Conservation (phyloP, 306 rosid genomes). For the peach (Prunus persica) region Prunus_persica_NCBIv2 NC_034013.1:12429501-12430000, state of each 20-base stretch:
- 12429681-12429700: conserved; percentile 80
- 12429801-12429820: not conserved
- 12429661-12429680: conserved; percentile 14
- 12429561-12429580: not conserved
- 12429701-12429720: conserved; percentile 58
- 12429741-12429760: conserved; percentile 38
- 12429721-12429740: conserved; percentile 60
- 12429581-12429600: not conserved
- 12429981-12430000: conserved; percentile 71
- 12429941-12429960: conserved; percentile 47
- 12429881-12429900: not conserved
- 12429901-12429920: not conserved
- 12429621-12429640: not conserved
- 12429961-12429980: conserved; percentile 51
- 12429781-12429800: conserved; percentile 41
- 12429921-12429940: conserved; percentile 11
- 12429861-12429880: not conserved
- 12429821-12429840: not conserved
- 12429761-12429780: conserved; percentile 15
- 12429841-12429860: not conserved
- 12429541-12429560: not conserved
- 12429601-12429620: not conserved
- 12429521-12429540: not conserved
- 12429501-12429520: conserved; percentile 40
- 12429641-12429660: conserved; percentile 12